Evolutionary conservation across 2,329 filamentous ascomycete species (phyloP).

Genomic region (Ophiocordyceps australis): DNA sequence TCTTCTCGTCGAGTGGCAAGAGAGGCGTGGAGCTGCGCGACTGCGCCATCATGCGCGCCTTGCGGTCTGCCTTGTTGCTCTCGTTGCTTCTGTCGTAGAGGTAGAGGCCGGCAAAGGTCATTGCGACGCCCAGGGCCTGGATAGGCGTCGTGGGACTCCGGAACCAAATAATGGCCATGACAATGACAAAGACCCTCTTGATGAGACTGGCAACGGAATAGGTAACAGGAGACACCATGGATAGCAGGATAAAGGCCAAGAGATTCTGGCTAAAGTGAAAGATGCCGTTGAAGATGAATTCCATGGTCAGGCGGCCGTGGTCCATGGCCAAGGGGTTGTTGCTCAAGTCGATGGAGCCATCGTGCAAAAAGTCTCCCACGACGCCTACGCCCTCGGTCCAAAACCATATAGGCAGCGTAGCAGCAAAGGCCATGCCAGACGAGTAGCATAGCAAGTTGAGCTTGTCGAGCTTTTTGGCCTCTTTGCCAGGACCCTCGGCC

Average conservation of each 20-base stretch:
- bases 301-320: constrained; percentile 55
- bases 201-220: constrained; percentile 93
- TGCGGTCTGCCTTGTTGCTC: constrained; percentile 71
- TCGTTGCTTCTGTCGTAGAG: constrained; percentile 88
- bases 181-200: constrained; percentile 93
- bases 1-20: constrained; percentile 42
- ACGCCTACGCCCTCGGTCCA: constrained; percentile 73
- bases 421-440: constrained; percentile 76
- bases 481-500: constrained; percentile 44
- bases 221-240: constrained; percentile 87
- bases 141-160: constrained; percentile 69
- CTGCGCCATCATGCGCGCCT: constrained; percentile 46
- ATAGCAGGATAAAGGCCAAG: constrained; percentile 79
- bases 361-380: constrained; percentile 58
- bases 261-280: constrained; percentile 97
- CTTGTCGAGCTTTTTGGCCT: constrained; percentile 77
- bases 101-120: constrained; percentile 87
- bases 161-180: constrained; percentile 93
- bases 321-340: constrained; percentile 49
- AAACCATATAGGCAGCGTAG: constrained; percentile 85
- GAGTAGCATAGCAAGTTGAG: constrained; percentile 94
- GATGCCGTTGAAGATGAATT: constrained; percentile 91
- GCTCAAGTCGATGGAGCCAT: constrained; percentile 53
- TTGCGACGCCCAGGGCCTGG: constrained; percentile 67
- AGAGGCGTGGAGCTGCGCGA: constrained; percentile 24